Evolutionary conservation across 352 stramenopile species (phyloP).

Genomic region (Peronospora tabacina): DNA sequence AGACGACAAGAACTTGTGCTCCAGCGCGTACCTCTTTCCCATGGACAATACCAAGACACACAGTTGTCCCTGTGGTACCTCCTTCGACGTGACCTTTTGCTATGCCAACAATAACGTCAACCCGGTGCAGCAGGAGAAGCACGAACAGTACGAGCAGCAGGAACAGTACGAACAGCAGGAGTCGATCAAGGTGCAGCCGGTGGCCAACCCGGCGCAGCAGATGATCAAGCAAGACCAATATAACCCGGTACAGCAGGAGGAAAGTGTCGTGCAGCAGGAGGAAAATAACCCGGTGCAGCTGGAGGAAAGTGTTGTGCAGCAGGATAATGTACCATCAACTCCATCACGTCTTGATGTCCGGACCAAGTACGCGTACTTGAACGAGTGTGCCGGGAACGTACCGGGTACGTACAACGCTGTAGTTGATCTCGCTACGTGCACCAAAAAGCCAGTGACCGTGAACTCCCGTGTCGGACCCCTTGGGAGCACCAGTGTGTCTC

Average conservation of each 20-base stretch:
- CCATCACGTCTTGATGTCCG: conserved; percentile 25
- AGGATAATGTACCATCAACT: no score
- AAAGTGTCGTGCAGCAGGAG: no score
- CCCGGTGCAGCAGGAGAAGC: not conserved
- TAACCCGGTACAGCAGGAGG: not conserved
- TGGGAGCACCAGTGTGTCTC: conserved; percentile 16
- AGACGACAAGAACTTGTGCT: conserved; percentile 26
- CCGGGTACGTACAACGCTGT: conserved; percentile 47
- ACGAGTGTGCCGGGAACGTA: conserved; percentile 43
- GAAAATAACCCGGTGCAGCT: no score
- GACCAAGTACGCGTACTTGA: conserved; percentile 42
- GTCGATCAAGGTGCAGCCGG: no score
- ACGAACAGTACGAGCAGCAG: no score
- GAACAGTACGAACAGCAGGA: no score
- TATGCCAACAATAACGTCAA: conserved; percentile 12
- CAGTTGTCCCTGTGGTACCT: conserved; percentile 32
- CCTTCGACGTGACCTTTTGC: conserved; percentile 54
- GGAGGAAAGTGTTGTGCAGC: no score
- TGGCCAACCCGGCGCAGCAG: no score
- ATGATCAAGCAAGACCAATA: not conserved
- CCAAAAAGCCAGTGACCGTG: conserved; percentile 32
- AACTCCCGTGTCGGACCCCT: conserved; percentile 46
- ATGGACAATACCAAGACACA: conserved; percentile 61
- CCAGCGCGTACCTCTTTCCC: conserved; percentile 56
- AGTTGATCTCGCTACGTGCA: conserved; percentile 31